Percentiles rank a stretch among this genome's conserved stretches.
phyloP scores from a whole-genome alignment of 164 flowering plant genomes.

The Piper longum region DNA sequence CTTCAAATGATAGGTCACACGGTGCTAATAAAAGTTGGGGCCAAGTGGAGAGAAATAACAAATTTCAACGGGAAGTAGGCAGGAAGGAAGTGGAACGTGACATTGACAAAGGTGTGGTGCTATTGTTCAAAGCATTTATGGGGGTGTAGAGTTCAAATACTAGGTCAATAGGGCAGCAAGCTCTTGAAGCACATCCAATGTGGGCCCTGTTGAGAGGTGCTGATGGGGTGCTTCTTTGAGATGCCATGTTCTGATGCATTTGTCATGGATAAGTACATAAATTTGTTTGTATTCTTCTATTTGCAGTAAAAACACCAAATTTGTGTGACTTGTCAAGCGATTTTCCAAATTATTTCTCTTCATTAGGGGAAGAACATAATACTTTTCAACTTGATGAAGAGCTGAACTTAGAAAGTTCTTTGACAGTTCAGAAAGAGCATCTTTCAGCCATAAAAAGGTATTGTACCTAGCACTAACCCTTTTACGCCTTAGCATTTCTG shows the following conservation, averaged over 20 bases:
- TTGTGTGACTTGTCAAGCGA: slow-evolving; percentile 29
- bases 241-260: slow-evolving; percentile 9
- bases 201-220: slow-evolving; percentile 5
- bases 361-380: slow-evolving; percentile 15
- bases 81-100: not conserved
- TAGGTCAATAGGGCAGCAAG: not conserved
- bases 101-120: not conserved
- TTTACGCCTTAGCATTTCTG: not conserved
- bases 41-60: not conserved
- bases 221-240: slow-evolving; percentile 1
- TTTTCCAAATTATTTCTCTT: slow-evolving; percentile 20
- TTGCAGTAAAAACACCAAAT: slow-evolving; percentile 12
- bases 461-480: not conserved
- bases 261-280: slow-evolving; percentile 6
- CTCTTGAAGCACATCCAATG: slow-evolving; percentile 1
- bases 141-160: not conserved
- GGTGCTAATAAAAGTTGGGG: slow-evolving; percentile 1
- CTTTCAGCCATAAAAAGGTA: slow-evolving; percentile 39
- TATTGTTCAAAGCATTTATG: not conserved
- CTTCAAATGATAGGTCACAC: slow-evolving; percentile 4
- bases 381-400: slow-evolving; percentile 91
- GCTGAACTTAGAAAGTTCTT: slow-evolving; percentile 51
- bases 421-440: slow-evolving; percentile 20
- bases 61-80: not conserved
- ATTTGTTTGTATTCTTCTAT: slow-evolving; percentile 11